Percentiles rank a stretch among this genome's conserved stretches.
phyloP scores from a whole-genome alignment of 257 asterid genomes.

The Solanum habrochaites region DNA sequence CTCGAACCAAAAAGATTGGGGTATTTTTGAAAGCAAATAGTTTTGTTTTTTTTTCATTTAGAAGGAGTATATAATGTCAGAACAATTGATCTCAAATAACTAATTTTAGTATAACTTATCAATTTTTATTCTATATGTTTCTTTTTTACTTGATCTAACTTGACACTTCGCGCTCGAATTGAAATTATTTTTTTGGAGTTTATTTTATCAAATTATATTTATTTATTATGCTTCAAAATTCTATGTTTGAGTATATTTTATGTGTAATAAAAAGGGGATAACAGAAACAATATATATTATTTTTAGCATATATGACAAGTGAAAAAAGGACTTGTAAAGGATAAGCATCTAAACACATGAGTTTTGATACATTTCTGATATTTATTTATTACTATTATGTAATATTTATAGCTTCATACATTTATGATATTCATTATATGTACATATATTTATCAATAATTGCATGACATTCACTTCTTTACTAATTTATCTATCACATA shows the following conservation, averaged over 20 bases:
- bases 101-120: not conserved
- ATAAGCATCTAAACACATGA: not conserved
- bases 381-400: not conserved
- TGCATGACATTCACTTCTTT: not conserved
- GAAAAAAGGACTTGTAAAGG: not conserved
- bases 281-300: not conserved
- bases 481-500: not conserved
- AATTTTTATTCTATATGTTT: fast-evolving
- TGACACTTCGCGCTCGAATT: not conserved
- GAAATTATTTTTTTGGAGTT: not conserved
- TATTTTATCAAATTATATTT: not conserved
- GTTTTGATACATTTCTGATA: not conserved
- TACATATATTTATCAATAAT: not conserved
- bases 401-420: not conserved
- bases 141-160: not conserved
- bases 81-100: not conserved
- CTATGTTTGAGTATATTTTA: not conserved
- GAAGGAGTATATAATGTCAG: not conserved
- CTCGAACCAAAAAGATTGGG: not conserved
- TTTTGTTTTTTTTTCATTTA: not conserved
- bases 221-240: not conserved
- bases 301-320: not conserved
- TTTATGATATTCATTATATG: not conserved
- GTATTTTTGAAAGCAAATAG: not conserved
- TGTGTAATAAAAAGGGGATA: not conserved